A percentile compares a stretch with the other conserved stretches of the same genome.
phyloP scores from a whole-genome alignment of 306 rosid species.

The Hippophae tibetana region DNA sequence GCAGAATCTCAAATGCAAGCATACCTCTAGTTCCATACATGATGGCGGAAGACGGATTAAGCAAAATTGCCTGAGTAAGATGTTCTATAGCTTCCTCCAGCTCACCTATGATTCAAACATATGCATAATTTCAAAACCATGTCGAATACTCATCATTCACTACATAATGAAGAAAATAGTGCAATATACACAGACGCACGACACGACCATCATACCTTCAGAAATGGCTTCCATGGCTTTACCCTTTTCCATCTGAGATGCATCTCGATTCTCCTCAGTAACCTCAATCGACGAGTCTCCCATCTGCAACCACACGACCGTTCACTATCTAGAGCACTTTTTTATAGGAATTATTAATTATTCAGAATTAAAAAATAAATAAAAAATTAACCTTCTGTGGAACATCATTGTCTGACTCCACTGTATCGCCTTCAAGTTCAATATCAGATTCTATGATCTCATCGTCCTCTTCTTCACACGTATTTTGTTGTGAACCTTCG shows the following conservation, averaged over 20 bases:
- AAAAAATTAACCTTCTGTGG: slow-evolving; percentile 55
- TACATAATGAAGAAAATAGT: neutral
- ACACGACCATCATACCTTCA: slow-evolving; percentile 34
- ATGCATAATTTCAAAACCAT: neutral
- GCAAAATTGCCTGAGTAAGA: slow-evolving; percentile 67
- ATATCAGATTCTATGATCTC: slow-evolving; percentile 78
- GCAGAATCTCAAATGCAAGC: neutral
- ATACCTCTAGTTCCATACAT: slow-evolving; percentile 86
- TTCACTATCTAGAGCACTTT: neutral
- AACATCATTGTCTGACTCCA: slow-evolving; percentile 74
- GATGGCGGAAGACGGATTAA: slow-evolving; percentile 78
- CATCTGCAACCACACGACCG: slow-evolving; percentile 45
- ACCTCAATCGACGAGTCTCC: slow-evolving; percentile 67
- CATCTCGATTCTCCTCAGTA: slow-evolving; percentile 68
- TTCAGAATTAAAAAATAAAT: neutral
- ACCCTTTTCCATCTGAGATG: slow-evolving; percentile 57
- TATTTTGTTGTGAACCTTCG: slow-evolving; percentile 26
- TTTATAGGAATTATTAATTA: neutral
- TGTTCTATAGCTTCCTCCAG: slow-evolving; percentile 65
- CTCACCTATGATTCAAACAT: slow-evolving; percentile 37
- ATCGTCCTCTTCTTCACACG: slow-evolving; percentile 53
- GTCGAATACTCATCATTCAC: neutral
- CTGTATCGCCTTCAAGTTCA: slow-evolving; percentile 73
- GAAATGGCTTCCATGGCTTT: slow-evolving; percentile 71
- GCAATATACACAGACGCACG: slow-evolving; percentile 4